A percentile compares a stretch with the other conserved stretches of the same genome.
Evolutionary conservation across 2,329 filamentous ascomycete species (phyloP).

Genomic region (Fusarium phyllophilum): DNA sequence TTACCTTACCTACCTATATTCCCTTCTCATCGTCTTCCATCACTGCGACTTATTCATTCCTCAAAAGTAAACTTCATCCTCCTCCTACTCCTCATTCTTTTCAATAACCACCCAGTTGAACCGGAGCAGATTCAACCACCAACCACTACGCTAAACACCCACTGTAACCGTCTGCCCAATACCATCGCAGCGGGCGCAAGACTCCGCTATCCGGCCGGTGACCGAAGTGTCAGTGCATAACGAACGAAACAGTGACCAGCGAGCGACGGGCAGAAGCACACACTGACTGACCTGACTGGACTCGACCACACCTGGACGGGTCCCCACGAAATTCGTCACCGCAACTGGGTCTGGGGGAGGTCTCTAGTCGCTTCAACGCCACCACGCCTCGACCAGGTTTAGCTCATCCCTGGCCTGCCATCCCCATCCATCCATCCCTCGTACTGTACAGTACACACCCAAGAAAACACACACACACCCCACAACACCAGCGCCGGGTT

Average conservation of each 20-base stretch:
- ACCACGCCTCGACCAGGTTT: slow-evolving; percentile 42
- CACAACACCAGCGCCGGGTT: slow-evolving; percentile 25
- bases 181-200: slow-evolving; percentile 29
- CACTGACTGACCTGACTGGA: neutral
- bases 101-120: neutral
- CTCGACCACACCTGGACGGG: neutral
- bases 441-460: slow-evolving; percentile 16
- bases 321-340: slow-evolving; percentile 46
- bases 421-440: slow-evolving; percentile 11
- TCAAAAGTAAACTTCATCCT: neutral
- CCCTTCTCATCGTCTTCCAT: neutral
- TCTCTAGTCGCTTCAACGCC: slow-evolving; percentile 36
- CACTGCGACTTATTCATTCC: neutral
- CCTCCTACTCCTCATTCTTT: neutral
- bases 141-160: slow-evolving; percentile 18
- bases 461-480: slow-evolving; percentile 24
- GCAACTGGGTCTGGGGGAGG: slow-evolving; percentile 39
- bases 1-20: neutral
- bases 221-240: slow-evolving; percentile 34
- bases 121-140: slow-evolving; percentile 12
- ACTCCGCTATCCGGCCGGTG: slow-evolving; percentile 37
- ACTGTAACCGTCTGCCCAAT: slow-evolving; percentile 29
- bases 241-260: neutral
- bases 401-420: slow-evolving; percentile 35
- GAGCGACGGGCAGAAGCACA: slow-evolving; percentile 2